Evolutionary conservation across 2,329 filamentous ascomycete species (phyloP).

Genomic region (Arthrobotrys pseudoclavata): DNA sequence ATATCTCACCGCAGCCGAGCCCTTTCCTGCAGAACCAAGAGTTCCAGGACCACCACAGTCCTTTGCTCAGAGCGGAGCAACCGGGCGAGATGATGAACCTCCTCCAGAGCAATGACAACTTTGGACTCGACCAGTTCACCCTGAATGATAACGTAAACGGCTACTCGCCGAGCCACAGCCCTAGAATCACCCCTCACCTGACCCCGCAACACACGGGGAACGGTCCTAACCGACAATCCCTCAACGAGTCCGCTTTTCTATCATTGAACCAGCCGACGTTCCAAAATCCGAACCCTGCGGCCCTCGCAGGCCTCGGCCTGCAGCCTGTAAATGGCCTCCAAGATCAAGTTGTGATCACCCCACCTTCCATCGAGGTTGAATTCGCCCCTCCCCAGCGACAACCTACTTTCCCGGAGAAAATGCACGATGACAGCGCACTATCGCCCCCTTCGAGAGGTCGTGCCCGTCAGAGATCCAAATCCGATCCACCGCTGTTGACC

Average conservation of each 20-base stretch:
- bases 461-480: conserved; percentile 55
- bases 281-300: conserved; percentile 42
- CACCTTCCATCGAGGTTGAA: conserved; percentile 63
- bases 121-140: conserved; percentile 63
- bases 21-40: conserved; percentile 62
- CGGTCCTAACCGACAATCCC: conserved; percentile 61
- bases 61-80: conserved; percentile 60
- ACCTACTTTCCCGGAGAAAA: conserved; percentile 63
- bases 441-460: conserved; percentile 60
- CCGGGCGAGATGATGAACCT: conserved; percentile 63
- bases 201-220: conserved; percentile 60
- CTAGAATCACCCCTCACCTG: conserved; percentile 62
- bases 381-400: conserved; percentile 63
- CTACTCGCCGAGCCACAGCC: conserved; percentile 60
- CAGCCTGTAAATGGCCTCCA: conserved; percentile 42
- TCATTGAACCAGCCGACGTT: conserved; percentile 61
- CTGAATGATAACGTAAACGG: conserved; percentile 60
- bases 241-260: conserved; percentile 58
- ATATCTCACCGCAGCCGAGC: conserved; percentile 62
- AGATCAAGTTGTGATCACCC: conserved; percentile 59
- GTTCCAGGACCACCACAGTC: conserved; percentile 62
- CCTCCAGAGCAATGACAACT: conserved; percentile 62
- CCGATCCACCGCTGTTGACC: conserved; percentile 50
- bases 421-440: conserved; percentile 62
- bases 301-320: conserved; percentile 59